These are phyloP conservation scores for Cnidoscolus chayamansa DNA, from an alignment of 441 rosid species.

Conservation along the genomic window DNA sequence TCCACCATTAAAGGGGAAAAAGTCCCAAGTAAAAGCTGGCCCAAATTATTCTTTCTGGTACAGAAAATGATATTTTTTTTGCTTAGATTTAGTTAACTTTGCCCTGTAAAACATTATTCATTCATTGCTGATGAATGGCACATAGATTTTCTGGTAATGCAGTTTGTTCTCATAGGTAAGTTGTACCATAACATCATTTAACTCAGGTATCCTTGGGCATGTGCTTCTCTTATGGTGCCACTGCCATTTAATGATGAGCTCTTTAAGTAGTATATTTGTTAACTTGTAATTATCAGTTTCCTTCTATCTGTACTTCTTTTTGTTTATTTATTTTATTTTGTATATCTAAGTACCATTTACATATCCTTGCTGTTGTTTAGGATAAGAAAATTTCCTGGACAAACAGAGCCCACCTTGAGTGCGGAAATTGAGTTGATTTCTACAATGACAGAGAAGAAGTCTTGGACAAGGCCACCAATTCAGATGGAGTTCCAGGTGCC, in stretches of 20 bases:
- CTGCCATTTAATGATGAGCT: background rate
- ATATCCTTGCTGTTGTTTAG: slow-evolving; percentile 33
- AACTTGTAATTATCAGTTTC: background rate
- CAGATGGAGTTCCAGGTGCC: slow-evolving; percentile 98
- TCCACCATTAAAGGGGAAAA: background rate
- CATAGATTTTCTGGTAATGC: background rate
- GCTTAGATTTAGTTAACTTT: background rate
- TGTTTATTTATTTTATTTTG: background rate
- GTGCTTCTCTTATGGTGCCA: background rate
- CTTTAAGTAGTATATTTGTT: background rate
- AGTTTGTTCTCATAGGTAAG: background rate
- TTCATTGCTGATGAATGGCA: background rate
- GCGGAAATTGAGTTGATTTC: slow-evolving; percentile 97
- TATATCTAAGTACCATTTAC: background rate
- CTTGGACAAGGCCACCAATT: slow-evolving; percentile 96
- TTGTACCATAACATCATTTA: background rate
- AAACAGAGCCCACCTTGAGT: slow-evolving; percentile 95
- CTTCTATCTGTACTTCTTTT: background rate
- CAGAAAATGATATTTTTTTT: background rate
- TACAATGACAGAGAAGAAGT: slow-evolving; percentile 88
- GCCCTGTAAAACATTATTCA: background rate
- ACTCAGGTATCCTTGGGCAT: background rate
- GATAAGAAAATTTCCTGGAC: slow-evolving; percentile 98
- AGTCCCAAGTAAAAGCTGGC: background rate
- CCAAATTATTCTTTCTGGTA: background rate